Evolutionary conservation across 257 asterid genomes (phyloP).

Genomic region (Jacaranda copaia): DNA sequence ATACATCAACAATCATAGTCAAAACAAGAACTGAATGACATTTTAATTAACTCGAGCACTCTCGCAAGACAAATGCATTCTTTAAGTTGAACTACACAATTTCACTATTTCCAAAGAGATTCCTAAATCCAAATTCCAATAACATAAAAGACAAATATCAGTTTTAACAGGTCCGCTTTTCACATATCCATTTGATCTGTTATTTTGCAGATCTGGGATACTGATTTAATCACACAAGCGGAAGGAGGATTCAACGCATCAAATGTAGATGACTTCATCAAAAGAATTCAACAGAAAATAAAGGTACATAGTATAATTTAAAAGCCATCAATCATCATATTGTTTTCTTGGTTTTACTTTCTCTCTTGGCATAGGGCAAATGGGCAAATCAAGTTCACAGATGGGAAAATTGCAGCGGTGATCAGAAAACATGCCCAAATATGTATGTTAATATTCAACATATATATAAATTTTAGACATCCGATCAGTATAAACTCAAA

Average conservation of each 20-base stretch:
- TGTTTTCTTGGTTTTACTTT: background rate
- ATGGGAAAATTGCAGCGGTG: conserved; percentile 36
- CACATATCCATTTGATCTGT: background rate
- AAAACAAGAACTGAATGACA: too few relatives aligned
- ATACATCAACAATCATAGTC: too few relatives aligned
- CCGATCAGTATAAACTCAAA: background rate
- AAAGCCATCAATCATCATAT: background rate
- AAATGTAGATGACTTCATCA: conserved; percentile 13
- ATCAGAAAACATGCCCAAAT: conserved; percentile 35
- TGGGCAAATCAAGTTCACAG: conserved; percentile 38
- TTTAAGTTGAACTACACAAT: too few relatives aligned
- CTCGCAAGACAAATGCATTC: too few relatives aligned
- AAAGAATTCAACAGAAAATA: conserved; percentile 36
- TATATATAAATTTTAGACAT: too few relatives aligned
- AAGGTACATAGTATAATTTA: background rate
- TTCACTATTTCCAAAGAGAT: too few relatives aligned
- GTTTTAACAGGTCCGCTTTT: too few relatives aligned
- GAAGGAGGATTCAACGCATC: conserved; percentile 22
- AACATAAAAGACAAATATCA: too few relatives aligned
- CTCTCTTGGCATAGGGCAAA: conserved; percentile 13
- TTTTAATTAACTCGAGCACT: too few relatives aligned
- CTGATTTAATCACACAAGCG: conserved; percentile 34
- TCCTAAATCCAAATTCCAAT: too few relatives aligned
- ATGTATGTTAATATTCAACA: conserved; percentile 26
- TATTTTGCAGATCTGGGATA: conserved; percentile 43